A percentile compares a stretch with the other conserved stretches of the same genome.
Evolutionary conservation across 2,329 filamentous ascomycete genomes (phyloP).

Genomic region (Fusarium continuum): DNA sequence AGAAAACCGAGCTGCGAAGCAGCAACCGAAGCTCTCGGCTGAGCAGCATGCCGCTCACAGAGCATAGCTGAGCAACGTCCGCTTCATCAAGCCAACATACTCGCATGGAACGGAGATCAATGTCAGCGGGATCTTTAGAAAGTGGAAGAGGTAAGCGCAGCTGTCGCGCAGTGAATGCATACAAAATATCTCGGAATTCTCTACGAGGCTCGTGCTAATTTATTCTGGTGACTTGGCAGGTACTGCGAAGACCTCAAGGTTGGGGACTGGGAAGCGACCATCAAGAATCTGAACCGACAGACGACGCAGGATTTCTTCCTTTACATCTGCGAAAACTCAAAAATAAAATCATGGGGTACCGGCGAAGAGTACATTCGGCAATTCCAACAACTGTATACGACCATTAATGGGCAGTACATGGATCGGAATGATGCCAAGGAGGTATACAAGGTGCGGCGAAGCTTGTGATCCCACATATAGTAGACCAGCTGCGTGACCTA

Average conservation of each 20-base stretch:
- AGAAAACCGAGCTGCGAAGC: background rate
- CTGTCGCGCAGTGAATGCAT: too few relatives aligned
- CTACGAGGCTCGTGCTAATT: too few relatives aligned
- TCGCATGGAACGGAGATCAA: background rate
- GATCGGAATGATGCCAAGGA: too few relatives aligned
- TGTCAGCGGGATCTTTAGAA: background rate
- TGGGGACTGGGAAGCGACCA: slow-evolving; percentile 29
- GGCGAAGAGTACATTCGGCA: slow-evolving; percentile 41
- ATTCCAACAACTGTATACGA: slow-evolving; percentile 35
- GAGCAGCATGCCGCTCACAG: background rate
- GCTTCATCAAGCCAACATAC: background rate
- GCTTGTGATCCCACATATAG: too few relatives aligned
- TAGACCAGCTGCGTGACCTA: too few relatives aligned
- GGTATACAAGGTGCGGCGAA: too few relatives aligned
- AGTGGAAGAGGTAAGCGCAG: background rate
- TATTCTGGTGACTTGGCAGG: too few relatives aligned
- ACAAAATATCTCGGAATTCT: too few relatives aligned
- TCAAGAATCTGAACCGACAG: slow-evolving; percentile 25
- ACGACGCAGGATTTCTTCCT: slow-evolving; percentile 43
- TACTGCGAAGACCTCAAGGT: slow-evolving; percentile 35
- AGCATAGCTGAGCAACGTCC: background rate
- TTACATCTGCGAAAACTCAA: slow-evolving; percentile 35
- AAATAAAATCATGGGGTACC: slow-evolving; percentile 37
- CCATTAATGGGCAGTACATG: slow-evolving; percentile 31
- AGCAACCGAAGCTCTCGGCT: background rate